These are phyloP conservation scores for Hydnum rufescens DNA, from an alignment of 768 basidiomycete species.

Conservation along the genomic window DNA sequence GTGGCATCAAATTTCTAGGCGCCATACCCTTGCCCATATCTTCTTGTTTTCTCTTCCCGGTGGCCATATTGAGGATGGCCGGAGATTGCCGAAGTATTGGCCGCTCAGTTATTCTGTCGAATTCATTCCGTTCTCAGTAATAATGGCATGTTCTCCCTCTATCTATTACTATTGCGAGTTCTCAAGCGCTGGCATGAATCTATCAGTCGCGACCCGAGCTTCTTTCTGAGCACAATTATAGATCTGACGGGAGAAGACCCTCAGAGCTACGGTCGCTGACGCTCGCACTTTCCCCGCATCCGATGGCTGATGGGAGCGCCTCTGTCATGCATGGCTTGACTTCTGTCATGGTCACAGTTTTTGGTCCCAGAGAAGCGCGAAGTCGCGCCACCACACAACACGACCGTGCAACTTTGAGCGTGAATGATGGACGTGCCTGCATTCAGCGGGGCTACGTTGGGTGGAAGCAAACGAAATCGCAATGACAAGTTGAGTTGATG, in stretches of 20 bases:
- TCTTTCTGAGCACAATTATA: slow-evolving; percentile 26
- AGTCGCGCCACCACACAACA: slow-evolving; percentile 61
- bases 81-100: too few relatives aligned
- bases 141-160: too few relatives aligned
- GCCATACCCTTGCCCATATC: not conserved
- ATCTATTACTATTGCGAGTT: too few relatives aligned
- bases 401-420: slow-evolving; percentile 75
- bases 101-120: too few relatives aligned
- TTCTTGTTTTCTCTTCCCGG: not conserved
- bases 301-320: slow-evolving; percentile 71
- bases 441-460: slow-evolving; percentile 45
- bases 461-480: slow-evolving; percentile 48
- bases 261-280: slow-evolving; percentile 71
- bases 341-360: slow-evolving; percentile 68
- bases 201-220: slow-evolving; percentile 13
- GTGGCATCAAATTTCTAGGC: slow-evolving; percentile 3
- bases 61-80: not conserved
- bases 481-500: slow-evolving; percentile 65
- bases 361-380: slow-evolving; percentile 81
- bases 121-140: too few relatives aligned
- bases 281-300: slow-evolving; percentile 50
- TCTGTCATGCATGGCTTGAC: slow-evolving; percentile 78
- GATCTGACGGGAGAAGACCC: slow-evolving; percentile 84
- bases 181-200: not conserved
- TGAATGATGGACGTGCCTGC: slow-evolving; percentile 74